Base-by-base conservation (phyloP, 2,329 filamentous ascomycete genomes). In the Ilyonectria destructans region DNA sequence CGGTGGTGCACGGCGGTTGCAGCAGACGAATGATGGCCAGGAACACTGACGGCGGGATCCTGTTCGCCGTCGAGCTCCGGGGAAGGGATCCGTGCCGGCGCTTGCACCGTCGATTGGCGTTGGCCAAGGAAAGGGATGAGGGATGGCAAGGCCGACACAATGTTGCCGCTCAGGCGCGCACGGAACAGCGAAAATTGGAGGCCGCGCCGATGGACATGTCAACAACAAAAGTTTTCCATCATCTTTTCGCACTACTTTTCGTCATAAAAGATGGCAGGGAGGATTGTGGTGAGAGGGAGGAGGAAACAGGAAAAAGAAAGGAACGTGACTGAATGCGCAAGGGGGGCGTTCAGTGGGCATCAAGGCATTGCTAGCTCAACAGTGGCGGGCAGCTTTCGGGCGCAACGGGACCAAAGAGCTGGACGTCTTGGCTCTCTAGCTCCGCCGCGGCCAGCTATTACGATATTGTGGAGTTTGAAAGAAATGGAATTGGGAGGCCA, bases 281-380 rank as follows among this genome's bases (percentile, higher is more conserved):
- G 51, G 21, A 51, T 63, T 63, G 26, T 43, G 60, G 48, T n/a
- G 60, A 63, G 46, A 54, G 58, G 40, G 21, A 49, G 10, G 58
- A 54, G 52, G 23, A 51, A 63, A 58, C 43, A 57, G 52, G 57
- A 66, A 66, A 66, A 66, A 66, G 58, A 57, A 66, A 65, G 37
- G 58, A 58, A 26, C 54, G 49, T 23, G n/a, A 37, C 40, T 29
- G 19, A 59, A 26, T 17, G 49, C 43, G 58, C 58, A 66, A 66
- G 63, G 58, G 58, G 58, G 56, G 43, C 17, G 58, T 37, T 29
- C 33, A 56, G 19, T 54, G 60, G 43, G 26, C 58, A 60, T 58
- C 35, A 56, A 35, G 52, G 35, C 51, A 43, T 48, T 62, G 46
- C 37, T 62, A 62, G 63, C 33, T 60, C 45, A 56, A 31, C 54